Percentiles rank a stretch among this genome's conserved stretches.
phyloP scores from a whole-genome alignment of 179 eudicot species.

The Nepenthes alata region DNA sequence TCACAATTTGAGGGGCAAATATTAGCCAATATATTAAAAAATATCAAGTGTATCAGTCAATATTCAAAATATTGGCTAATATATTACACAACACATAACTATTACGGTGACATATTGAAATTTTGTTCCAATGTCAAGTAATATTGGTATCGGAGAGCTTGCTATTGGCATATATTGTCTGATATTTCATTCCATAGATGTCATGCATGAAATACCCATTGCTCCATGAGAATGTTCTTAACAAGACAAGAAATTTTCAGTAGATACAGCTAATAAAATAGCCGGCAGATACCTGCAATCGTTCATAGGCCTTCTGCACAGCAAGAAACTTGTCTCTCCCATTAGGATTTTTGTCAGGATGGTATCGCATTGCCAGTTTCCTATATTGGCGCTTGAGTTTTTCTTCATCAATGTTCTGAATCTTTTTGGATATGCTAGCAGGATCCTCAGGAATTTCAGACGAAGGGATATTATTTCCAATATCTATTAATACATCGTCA shows the following conservation, averaged over 20 bases:
- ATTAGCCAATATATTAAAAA: too few species aligned
- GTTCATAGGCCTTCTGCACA: slow-evolving; percentile 98
- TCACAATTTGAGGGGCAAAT: too few species aligned
- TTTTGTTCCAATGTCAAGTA: too few species aligned
- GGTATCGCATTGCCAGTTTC: slow-evolving; percentile 95
- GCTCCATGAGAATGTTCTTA: too few species aligned
- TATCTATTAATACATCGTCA: slow-evolving; percentile 72
- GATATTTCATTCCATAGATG: too few species aligned
- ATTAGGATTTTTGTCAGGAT: slow-evolving; percentile 99
- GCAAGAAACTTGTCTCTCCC: slow-evolving; percentile 97
- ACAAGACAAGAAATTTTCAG: neutral
- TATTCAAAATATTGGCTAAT: too few species aligned
- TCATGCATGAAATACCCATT: too few species aligned
- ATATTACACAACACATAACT: too few species aligned
- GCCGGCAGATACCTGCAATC: slow-evolving; percentile 61
- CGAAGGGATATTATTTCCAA: slow-evolving; percentile 23
- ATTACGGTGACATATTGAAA: too few species aligned
- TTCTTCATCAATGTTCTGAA: slow-evolving; percentile 96
- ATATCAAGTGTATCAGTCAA: too few species aligned
- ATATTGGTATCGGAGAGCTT: too few species aligned
- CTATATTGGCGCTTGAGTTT: slow-evolving; percentile 94
- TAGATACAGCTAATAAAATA: neutral
- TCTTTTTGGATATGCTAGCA: slow-evolving; percentile 54
- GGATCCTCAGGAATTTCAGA: slow-evolving; percentile 46
- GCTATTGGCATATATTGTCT: too few species aligned